Evolutionary conservation across 2,329 filamentous ascomycete species (phyloP), one percentile per base, ranked within the genome.

Genomic region (Aspergillus sp.): DNA sequence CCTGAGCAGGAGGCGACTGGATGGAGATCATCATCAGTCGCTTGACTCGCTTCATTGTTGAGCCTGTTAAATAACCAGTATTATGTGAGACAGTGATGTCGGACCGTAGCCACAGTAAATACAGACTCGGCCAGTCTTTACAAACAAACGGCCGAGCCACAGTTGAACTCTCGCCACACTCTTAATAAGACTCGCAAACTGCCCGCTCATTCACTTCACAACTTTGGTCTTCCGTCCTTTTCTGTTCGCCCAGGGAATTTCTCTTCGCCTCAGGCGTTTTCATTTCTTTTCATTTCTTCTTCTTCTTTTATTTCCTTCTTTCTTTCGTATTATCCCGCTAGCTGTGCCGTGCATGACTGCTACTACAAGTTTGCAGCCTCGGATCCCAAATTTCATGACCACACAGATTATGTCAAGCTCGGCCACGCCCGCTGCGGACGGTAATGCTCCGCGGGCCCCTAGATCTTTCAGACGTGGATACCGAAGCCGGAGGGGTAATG

Each of bases 401-500:
- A 37, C 52, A 39, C 54, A 59, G 51, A 63, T 47, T 13, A 66
- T 68, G 63, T 62, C 64, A 20, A 56, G 45, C 45, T 49, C 56
- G 12, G 47, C 57, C 27, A 30, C 27, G 22, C 53, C 62, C 33
- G 39, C 47, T 30, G 58, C 56, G 20, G 57, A 60, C 22, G 56
- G 50, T 20, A 24, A 15, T 44, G 63, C 61, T 41, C 54, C 67
- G 50, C 68, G 64, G 20, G 24, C 37, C 20, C 60, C 66, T 5
- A 66, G 59, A 33, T 39, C 58, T 13, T 49, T 54, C 17, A 57
- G 68, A 62, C 69, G 70, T 41, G 64, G 68, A 64, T 66, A 66
- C 45, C 63, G 67, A 58, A 70, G 68, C 45, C 66, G 68, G 59
- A 64, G 66, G 34, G 62, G 65, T 20, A 37, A 45, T 42, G 55